These are phyloP conservation scores for Wickerhamomyces sydowiorum DNA, from an alignment of 805 yeast genomes.

Conservation along the genomic window DNA sequence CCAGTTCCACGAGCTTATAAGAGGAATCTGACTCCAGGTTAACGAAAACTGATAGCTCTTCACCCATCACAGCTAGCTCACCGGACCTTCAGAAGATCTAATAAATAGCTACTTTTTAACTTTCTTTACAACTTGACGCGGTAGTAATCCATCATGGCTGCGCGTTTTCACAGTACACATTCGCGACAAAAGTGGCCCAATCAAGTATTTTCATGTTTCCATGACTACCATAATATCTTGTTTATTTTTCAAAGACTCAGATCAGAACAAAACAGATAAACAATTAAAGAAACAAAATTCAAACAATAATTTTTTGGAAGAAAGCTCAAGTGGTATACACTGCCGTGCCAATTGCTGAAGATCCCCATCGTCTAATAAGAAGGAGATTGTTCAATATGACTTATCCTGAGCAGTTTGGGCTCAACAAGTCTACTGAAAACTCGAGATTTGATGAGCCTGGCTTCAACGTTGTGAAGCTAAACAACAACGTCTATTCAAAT, in stretches of 20 bases:
- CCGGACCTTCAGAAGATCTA: no score
- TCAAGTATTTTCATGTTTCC: not conserved
- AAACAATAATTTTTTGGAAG: not conserved
- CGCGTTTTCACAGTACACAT: no score
- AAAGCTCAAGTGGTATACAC: no score
- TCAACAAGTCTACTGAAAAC: not conserved
- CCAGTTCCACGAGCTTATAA: slow-evolving; percentile 47
- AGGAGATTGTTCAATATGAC: not conserved
- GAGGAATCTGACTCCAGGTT: slow-evolving; percentile 23
- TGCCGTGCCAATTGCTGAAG: no score
- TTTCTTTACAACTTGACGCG: not conserved
- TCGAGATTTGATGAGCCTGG: slow-evolving; percentile 11
- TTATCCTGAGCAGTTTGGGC: not conserved
- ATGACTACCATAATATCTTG: not conserved
- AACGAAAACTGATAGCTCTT: slow-evolving; percentile 22
- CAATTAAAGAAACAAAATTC: not conserved
- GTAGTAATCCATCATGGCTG: no score
- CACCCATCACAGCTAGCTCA: slow-evolving; percentile 1
- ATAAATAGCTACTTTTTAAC: no score
- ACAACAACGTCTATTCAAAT: slow-evolving; percentile 13
- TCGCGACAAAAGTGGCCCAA: no score
- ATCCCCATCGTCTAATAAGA: no score
- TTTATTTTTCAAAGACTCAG: not conserved
- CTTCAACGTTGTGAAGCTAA: slow-evolving; percentile 16
- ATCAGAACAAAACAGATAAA: not conserved